These are phyloP conservation scores for Fusarium xylarioides DNA, from an alignment of 2,329 filamentous ascomycete species.

Conservation along the genomic window DNA sequence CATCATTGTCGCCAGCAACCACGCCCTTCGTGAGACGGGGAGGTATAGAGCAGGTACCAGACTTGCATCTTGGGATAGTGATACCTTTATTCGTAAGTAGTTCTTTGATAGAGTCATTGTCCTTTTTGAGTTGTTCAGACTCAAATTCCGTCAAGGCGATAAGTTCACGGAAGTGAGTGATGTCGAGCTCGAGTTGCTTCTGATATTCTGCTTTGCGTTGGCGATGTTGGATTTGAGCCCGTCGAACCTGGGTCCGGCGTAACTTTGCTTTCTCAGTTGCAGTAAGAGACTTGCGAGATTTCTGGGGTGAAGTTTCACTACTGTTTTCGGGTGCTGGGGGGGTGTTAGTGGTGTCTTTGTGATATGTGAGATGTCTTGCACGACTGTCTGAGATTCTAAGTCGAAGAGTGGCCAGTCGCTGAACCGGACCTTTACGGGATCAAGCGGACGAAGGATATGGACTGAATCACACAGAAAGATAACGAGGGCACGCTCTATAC, in stretches of 20 bases:
- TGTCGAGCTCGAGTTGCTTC: constrained; percentile 62
- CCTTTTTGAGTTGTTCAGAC: constrained; percentile 46
- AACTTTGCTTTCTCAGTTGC: constrained; percentile 54
- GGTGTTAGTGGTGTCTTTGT: constrained; percentile 12
- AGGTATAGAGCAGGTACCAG: constrained; percentile 7
- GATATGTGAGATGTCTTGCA: constrained; percentile 1
- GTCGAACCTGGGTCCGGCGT: constrained; percentile 62
- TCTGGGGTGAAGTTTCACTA: constrained; percentile 26
- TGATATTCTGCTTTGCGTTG: constrained; percentile 66
- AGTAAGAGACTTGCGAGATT: constrained; percentile 29
- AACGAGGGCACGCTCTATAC: constrained; percentile 8
- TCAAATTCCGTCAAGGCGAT: constrained; percentile 56
- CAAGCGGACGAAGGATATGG: background rate
- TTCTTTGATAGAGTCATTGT: constrained; percentile 56
- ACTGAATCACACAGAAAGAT: background rate
- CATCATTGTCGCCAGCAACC: constrained; percentile 11
- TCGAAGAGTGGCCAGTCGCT: background rate
- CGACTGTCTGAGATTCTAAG: background rate
- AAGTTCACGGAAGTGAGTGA: constrained; percentile 57
- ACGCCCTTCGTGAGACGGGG: background rate
- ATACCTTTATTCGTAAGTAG: constrained; percentile 45
- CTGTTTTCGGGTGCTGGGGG: constrained; percentile 23
- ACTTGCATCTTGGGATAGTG: constrained; percentile 16
- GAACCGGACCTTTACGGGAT: background rate
- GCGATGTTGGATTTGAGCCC: constrained; percentile 64